Base-by-base conservation (phyloP, 805 yeast genomes). In the Myxozyma neglecta region DNA sequence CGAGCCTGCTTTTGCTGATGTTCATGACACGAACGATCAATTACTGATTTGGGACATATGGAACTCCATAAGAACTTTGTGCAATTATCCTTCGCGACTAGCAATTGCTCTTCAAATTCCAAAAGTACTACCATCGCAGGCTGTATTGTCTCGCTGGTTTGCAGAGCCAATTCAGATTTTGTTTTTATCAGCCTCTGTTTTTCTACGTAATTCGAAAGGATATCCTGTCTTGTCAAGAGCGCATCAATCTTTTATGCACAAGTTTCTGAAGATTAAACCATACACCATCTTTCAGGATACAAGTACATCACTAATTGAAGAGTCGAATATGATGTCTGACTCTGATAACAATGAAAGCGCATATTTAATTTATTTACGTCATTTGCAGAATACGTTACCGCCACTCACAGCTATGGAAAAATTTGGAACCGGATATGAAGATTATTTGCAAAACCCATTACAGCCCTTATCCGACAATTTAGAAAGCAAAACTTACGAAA, bases 61-160 rank as follows among this genome's bases (percentile, higher is more conserved):
- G 92, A 84, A 86, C 66, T 79, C 87, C 0, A 81, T 87, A 2
- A 75, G 90, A 29, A 76, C 79, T 5, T 74, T 81, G 42, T 83
- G 87, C 67, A 79, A 80, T 58, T 84, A 85, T 68, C 79, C 85
- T 53, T 63, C 73, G 1, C 80, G 83, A 24, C 73, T 87, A 55
- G 85, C 89, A n/a, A 85, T 90, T 57, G 89, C 90, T 4, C 76
- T 88, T 40, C 94, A 87, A 42, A 80, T 91, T 24, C 92, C 96
- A 37, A 85, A 85, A 59, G 78, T 78, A 42, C 77, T 77, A 54
- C 80, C 83, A 0, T 86, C 87, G 1, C 74, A 75, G 3, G 70
- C 71, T 57, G 83, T 85, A 1, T 68, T 83, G 2, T 78, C 81
- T 29, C 74, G 90, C 58, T 87, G 92, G 92, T 72, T 83, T 58